Evolutionary conservation across 306 rosid species (phyloP).

Genomic region (Rosa persica): DNA sequence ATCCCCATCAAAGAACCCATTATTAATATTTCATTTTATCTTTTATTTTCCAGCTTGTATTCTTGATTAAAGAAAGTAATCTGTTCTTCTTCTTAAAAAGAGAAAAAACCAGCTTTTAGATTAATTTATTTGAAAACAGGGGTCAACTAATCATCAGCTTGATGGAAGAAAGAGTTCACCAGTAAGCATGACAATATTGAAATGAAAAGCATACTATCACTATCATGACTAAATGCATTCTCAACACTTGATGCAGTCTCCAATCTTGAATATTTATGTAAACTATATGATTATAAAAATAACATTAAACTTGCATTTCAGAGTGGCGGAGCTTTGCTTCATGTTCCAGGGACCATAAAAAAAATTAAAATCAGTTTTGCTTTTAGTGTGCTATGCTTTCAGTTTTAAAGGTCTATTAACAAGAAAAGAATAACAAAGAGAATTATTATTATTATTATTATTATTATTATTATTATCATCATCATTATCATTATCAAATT

Average conservation of each 20-base stretch:
- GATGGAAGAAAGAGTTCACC: constrained; percentile 12
- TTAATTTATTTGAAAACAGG: not conserved
- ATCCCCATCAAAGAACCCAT: not conserved
- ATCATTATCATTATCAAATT: too few species aligned
- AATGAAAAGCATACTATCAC: constrained; percentile 4
- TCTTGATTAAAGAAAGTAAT: not conserved
- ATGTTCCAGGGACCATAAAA: not conserved
- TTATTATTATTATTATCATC: too few species aligned
- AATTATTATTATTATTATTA: not conserved
- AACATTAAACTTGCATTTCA: not conserved
- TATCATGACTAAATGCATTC: constrained; percentile 6
- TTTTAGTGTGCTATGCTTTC: not conserved
- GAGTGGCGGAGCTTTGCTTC: not conserved
- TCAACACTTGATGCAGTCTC: not conserved
- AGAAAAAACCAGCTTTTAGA: not conserved
- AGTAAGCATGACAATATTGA: constrained; percentile 21
- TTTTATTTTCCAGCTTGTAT: not conserved
- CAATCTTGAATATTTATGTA: not conserved
- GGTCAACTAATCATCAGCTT: constrained; percentile 24
- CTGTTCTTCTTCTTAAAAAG: not conserved
- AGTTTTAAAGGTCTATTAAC: not conserved
- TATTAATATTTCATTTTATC: not conserved
- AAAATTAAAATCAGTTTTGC: not conserved
- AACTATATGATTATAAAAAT: not conserved
- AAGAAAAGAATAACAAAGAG: not conserved